Evolutionary conservation across 2,329 filamentous ascomycete species (phyloP).

Genomic region (Xylariaceae sp.): DNA sequence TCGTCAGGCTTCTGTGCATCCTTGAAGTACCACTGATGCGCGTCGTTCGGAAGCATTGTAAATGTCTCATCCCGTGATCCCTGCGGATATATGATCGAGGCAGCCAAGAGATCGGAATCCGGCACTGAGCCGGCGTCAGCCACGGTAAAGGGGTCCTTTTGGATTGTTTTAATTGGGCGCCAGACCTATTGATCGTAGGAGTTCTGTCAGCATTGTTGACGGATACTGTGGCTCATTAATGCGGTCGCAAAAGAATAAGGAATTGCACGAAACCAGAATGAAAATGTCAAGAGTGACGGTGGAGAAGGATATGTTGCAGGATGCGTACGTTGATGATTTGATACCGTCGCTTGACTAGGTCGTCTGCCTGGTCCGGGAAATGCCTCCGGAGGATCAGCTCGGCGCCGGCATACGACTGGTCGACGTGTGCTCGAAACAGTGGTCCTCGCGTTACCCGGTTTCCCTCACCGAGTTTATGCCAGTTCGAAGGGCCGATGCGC

Average conservation of each 20-base stretch:
- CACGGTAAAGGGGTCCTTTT: conserved; percentile 41
- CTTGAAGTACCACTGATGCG: conserved; percentile 50
- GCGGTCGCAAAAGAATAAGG: no score
- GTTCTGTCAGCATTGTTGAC: no score
- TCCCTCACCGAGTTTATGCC: conserved; percentile 64
- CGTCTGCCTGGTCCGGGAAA: conserved; percentile 34
- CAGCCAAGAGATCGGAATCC: conserved; percentile 39
- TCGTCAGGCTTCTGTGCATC: conserved; percentile 47
- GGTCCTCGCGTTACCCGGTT: conserved; percentile 42
- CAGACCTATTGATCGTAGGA: conserved; percentile 34
- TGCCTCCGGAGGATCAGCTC: conserved; percentile 34
- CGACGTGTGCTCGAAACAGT: conserved; percentile 31
- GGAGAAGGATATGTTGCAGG: background rate
- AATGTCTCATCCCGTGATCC: conserved; percentile 36
- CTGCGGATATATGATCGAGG: conserved; percentile 35
- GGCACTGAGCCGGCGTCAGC: conserved; percentile 37
- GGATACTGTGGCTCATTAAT: no score
- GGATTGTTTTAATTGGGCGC: conserved; percentile 47
- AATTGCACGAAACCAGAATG: background rate
- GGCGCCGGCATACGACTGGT: conserved; percentile 41
- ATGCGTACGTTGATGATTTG: conserved; percentile 30
- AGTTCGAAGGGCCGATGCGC: conserved; percentile 48
- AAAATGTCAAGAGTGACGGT: background rate
- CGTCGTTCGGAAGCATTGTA: conserved; percentile 37
- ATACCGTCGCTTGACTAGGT: conserved; percentile 34